These are phyloP conservation scores for Fusarium pininemorale DNA, from an alignment of 2,329 filamentous ascomycete species.

Conservation along the genomic window DNA sequence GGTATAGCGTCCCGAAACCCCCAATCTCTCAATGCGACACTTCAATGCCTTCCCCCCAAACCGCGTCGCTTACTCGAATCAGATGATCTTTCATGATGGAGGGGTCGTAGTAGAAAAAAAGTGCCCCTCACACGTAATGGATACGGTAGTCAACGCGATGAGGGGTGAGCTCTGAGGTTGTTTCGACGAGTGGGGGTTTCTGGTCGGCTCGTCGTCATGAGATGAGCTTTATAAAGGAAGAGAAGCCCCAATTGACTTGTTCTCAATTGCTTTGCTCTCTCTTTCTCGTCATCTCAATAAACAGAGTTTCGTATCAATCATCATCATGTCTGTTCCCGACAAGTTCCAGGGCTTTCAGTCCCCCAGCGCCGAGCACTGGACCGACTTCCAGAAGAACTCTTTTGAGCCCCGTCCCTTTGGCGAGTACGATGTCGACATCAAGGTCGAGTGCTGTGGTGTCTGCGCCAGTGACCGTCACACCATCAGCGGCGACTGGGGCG, in stretches of 20 bases:
- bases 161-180: slow-evolving; percentile 16
- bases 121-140: slow-evolving; percentile 30
- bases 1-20: slow-evolving; percentile 26
- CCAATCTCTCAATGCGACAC: slow-evolving; percentile 29
- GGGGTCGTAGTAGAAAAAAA: neutral
- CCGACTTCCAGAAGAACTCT: slow-evolving; percentile 74
- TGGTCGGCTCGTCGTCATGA: slow-evolving; percentile 2
- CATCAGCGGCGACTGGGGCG: slow-evolving; percentile 74
- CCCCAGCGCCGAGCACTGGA: slow-evolving; percentile 61
- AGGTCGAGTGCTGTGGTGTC: slow-evolving; percentile 83
- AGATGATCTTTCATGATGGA: slow-evolving; percentile 15
- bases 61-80: slow-evolving; percentile 5
- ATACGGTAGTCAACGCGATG: slow-evolving; percentile 15
- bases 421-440: slow-evolving; percentile 87
- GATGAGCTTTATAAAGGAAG: slow-evolving; percentile 27
- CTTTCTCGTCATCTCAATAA: neutral
- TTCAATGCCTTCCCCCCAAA: slow-evolving; percentile 21
- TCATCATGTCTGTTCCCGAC: slow-evolving; percentile 64
- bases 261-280: neutral
- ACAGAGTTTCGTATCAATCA: neutral
- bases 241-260: slow-evolving; percentile 5
- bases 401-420: slow-evolving; percentile 87
- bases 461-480: slow-evolving; percentile 79
- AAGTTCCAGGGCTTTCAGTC: slow-evolving; percentile 71
- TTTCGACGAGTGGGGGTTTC: slow-evolving; percentile 27